Percentiles rank a stretch among this genome's conserved stretches.
phyloP scores from a whole-genome alignment of 2,329 filamentous ascomycete species.

The Hypoxylon sp. region DNA sequence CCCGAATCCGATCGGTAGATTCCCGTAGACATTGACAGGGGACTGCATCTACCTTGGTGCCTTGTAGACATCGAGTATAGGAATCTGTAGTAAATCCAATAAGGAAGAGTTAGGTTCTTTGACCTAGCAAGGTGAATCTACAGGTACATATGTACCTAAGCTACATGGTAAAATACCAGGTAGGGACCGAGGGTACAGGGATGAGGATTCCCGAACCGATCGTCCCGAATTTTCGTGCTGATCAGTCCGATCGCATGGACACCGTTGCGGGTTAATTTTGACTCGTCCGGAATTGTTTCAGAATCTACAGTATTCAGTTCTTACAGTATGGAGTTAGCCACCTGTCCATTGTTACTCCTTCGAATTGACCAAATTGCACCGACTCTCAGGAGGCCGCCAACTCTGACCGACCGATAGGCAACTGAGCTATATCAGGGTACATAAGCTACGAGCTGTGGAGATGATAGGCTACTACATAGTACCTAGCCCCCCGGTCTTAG shows the following conservation, averaged over 20 bases:
- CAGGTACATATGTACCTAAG: no score
- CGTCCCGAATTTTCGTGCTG: constrained; percentile 21
- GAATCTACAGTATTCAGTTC: background rate
- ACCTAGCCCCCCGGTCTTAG: constrained; percentile 22
- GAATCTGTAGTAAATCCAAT: constrained; percentile 7
- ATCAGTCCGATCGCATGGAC: constrained; percentile 26
- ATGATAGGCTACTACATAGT: constrained; percentile 24
- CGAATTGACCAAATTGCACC: background rate
- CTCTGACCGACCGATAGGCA: constrained; percentile 1
- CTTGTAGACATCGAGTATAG: constrained; percentile 20
- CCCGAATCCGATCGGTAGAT: constrained; percentile 34
- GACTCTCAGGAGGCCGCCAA: background rate
- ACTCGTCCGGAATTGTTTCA: constrained; percentile 18
- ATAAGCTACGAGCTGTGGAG: background rate
- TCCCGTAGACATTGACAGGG: constrained; percentile 10
- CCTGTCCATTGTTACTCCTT: background rate
- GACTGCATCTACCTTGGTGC: constrained; percentile 14
- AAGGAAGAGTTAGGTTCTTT: constrained; percentile 12
- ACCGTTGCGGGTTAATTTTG: constrained; percentile 9
- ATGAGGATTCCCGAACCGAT: constrained; percentile 27
- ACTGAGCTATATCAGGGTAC: background rate
- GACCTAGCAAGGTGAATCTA: constrained; percentile 21
- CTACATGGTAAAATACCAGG: no score
- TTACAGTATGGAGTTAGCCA: background rate
- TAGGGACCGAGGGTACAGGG: constrained; percentile 15